Percentiles rank a stretch among this genome's conserved stretches.
Evolutionary conservation across 306 rosid genomes (phyloP).

Genomic region (Cucurbita ficifolia): DNA sequence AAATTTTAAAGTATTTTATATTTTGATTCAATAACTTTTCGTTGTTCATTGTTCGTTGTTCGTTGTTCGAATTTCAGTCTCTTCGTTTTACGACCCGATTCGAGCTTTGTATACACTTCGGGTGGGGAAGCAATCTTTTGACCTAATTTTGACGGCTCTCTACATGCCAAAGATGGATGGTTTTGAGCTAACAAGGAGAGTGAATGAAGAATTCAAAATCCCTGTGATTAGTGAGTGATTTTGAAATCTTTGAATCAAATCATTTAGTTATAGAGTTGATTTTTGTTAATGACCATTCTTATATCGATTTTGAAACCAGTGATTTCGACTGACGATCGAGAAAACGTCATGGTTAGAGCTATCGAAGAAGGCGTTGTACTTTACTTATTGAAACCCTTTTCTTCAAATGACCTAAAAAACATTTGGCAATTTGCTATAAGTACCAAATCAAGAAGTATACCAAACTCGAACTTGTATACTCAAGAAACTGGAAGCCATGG

Average conservation of each 20-base stretch:
- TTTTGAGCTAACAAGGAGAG: conserved; percentile 7
- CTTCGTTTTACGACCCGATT: background rate
- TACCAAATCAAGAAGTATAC: background rate
- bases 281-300: background rate
- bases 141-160: background rate
- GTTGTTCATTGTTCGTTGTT: no score
- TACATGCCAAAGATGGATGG: conserved; percentile 9
- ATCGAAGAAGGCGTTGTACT: conserved; percentile 4
- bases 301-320: background rate
- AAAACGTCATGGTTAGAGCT: conserved; percentile 1
- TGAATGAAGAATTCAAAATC: conserved; percentile 2
- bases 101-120: background rate
- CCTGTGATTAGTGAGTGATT: conserved; percentile 8
- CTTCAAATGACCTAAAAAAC: conserved; percentile 7
- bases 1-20: background rate
- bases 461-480: background rate
- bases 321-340: background rate
- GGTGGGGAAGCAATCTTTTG: background rate
- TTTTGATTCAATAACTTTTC: no score
- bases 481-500: background rate
- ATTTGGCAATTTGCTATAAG: conserved; percentile 11
- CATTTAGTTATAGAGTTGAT: background rate
- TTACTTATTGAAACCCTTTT: conserved; percentile 10
- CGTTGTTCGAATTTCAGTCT: background rate
- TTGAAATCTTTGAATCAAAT: no score